Conservation (phyloP, 2,329 filamentous ascomycete genomes). For the Fusarium neocosmosporiellum region DNA sequence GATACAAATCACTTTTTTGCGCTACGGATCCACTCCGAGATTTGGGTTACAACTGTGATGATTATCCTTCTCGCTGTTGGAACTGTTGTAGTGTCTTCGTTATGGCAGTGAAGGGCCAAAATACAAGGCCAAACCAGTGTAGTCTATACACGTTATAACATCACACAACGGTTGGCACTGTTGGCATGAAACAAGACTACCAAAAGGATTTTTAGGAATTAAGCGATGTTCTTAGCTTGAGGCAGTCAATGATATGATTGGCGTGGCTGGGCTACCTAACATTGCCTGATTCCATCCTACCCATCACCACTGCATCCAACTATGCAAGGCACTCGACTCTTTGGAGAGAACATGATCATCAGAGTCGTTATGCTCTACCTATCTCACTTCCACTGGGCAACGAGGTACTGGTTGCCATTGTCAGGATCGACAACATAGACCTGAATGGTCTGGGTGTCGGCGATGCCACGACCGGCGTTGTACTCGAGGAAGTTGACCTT, state of each 20-base stretch:
- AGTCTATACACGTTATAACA: no score
- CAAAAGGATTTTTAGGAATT: background rate
- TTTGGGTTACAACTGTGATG: no score
- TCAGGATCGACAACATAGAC: conserved; percentile 18
- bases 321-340: background rate
- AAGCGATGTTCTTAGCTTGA: background rate
- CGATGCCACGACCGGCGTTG: conserved; percentile 16
- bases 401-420: conserved; percentile 3
- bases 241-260: background rate
- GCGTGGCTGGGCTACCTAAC: background rate
- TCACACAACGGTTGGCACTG: no score
- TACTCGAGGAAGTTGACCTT: conserved; percentile 25
- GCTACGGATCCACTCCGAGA: no score
- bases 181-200: background rate
- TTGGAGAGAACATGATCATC: background rate
- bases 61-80: no score
- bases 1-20: no score
- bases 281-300: background rate
- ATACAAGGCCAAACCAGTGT: no score
- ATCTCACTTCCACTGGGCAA: conserved; percentile 15
- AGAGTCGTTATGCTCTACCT: no score
- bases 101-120: no score
- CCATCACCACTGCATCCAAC: background rate
- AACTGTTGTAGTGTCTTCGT: no score
- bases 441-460: conserved; percentile 13